These are phyloP conservation scores for Fusarium dlaminii DNA, from an alignment of 2,329 filamentous ascomycete species.

Conservation along the genomic window DNA sequence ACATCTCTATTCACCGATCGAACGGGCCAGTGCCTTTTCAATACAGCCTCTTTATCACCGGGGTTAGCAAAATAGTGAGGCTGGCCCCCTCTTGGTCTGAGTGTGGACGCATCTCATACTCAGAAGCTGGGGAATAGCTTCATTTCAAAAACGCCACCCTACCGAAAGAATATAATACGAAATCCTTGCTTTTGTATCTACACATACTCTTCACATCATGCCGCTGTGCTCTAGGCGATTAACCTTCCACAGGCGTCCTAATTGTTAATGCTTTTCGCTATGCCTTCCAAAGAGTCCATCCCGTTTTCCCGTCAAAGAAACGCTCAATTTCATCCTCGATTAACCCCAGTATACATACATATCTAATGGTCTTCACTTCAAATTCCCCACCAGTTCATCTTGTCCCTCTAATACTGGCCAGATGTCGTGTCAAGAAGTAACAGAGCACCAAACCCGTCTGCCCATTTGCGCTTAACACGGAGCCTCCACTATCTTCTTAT, in stretches of 20 bases:
- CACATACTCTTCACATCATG: conserved; percentile 23
- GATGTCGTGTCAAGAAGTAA: conserved; percentile 3
- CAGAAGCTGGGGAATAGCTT: neutral
- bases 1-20: neutral
- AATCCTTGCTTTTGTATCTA: conserved; percentile 28
- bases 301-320: conserved; percentile 29
- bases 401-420: conserved; percentile 6
- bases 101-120: neutral
- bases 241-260: conserved; percentile 1
- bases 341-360: conserved; percentile 32
- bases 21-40: neutral
- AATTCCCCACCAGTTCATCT: conserved; percentile 16
- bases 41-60: neutral
- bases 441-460: neutral
- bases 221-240: neutral
- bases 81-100: neutral
- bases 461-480: neutral
- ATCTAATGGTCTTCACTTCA: conserved; percentile 13
- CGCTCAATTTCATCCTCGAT: conserved; percentile 39
- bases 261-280: conserved; percentile 25
- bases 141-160: neutral
- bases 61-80: neutral
- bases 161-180: neutral
- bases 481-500: neutral
- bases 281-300: conserved; percentile 17